phyloP scores from a whole-genome alignment of 805 yeast species.

The Metschnikowia dekortorum region DNA sequence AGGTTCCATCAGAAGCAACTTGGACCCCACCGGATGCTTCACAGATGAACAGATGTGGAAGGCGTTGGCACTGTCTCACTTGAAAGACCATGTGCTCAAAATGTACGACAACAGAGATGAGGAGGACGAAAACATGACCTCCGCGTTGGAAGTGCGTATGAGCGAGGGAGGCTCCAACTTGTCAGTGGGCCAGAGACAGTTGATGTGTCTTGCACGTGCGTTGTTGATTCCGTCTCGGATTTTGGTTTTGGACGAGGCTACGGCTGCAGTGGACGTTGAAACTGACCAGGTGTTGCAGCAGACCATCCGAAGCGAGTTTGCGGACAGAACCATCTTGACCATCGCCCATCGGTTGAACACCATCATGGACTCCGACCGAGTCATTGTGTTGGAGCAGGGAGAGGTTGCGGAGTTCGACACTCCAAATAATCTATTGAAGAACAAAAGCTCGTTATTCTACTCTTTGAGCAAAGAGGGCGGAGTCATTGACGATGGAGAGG shows the following conservation, averaged over 20 bases:
- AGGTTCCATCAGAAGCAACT: conserved; percentile 38
- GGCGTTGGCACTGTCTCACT: conserved; percentile 40
- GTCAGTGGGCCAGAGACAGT: conserved; percentile 52
- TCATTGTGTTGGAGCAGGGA: conserved; percentile 73
- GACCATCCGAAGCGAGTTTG: conserved; percentile 71
- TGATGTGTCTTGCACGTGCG: conserved; percentile 77
- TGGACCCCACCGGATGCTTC: conserved; percentile 37
- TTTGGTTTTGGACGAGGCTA: conserved; percentile 77
- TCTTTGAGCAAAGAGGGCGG: conserved; percentile 83
- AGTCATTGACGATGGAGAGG: conserved; percentile 29
- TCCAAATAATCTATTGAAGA: conserved; percentile 61
- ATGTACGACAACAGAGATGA: conserved; percentile 32
- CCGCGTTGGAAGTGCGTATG: conserved; percentile 32
- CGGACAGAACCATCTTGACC: conserved; percentile 73
- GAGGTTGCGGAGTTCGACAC: conserved; percentile 71
- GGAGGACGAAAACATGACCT: conserved; percentile 17
- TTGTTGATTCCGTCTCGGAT: conserved; percentile 55
- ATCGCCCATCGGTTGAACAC: conserved; percentile 85
- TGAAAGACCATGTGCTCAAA: conserved; percentile 36
- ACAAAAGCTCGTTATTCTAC: conserved; percentile 68
- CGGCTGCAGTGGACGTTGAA: conserved; percentile 85
- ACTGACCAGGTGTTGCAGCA: conserved; percentile 75
- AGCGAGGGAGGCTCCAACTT: conserved; percentile 46
- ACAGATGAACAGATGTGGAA: conserved; percentile 39
- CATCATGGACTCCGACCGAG: conserved; percentile 74